These are phyloP conservation scores for Kodamaea nitidulidarum DNA, from an alignment of 805 yeast species.

Conservation along the genomic window DNA sequence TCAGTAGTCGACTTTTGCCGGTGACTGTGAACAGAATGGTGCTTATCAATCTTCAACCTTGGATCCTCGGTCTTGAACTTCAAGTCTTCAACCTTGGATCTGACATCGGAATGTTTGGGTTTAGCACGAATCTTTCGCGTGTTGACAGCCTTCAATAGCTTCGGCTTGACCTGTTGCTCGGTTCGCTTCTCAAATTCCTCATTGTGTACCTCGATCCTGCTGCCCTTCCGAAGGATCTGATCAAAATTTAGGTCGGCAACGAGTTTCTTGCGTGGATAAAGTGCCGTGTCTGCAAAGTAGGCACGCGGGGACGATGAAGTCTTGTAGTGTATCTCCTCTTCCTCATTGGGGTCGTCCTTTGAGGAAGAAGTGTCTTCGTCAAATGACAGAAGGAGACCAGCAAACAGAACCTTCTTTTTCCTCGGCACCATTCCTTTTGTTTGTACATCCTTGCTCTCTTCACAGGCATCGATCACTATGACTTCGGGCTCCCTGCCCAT, in stretches of 20 bases:
- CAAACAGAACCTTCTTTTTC: slow-evolving; percentile 12
- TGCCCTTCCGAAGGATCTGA: slow-evolving; percentile 23
- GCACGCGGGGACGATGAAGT: slow-evolving; percentile 26
- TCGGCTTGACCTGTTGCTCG: background rate
- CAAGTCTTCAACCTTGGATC: too few species aligned
- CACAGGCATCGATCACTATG: slow-evolving; percentile 23
- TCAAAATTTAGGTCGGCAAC: slow-evolving; percentile 28
- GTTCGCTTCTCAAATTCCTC: too few species aligned
- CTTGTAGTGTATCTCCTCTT: slow-evolving; percentile 17
- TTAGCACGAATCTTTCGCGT: background rate
- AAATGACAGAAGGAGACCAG: slow-evolving; percentile 15
- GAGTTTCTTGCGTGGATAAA: slow-evolving; percentile 23
- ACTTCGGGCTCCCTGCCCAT: slow-evolving; percentile 12
- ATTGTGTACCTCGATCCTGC: slow-evolving; percentile 7
- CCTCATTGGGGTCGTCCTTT: slow-evolving; percentile 7
- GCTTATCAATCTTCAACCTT: too few species aligned
- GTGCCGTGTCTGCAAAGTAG: slow-evolving; percentile 19
- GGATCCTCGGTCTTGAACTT: too few species aligned
- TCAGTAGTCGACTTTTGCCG: too few species aligned
- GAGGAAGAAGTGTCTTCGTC: slow-evolving; percentile 10
- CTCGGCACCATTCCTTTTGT: too few species aligned
- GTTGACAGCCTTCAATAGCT: background rate
- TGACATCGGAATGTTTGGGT: too few species aligned
- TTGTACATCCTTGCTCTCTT: slow-evolving; percentile 4
- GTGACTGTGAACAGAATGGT: too few species aligned